A percentile compares a stretch with the other conserved stretches of the same genome.
phyloP scores from a whole-genome alignment of 495 filamentous ascomycete species.

The Echria macrotheca region DNA sequence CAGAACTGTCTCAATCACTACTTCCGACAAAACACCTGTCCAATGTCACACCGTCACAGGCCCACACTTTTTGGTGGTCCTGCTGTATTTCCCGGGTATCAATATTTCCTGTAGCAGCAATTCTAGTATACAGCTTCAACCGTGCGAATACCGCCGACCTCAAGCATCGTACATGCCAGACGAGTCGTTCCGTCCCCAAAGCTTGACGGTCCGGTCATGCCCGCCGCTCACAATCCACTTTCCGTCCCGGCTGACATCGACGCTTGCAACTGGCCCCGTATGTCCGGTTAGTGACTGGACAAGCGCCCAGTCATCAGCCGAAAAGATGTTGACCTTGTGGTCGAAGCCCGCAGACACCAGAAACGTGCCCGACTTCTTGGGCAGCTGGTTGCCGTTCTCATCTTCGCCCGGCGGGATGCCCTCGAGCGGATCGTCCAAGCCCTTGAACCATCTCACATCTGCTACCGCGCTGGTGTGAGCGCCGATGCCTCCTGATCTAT shows the following conservation, averaged over 20 bases:
- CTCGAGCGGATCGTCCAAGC: conserved; percentile 56
- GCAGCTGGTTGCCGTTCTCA: conserved; percentile 56
- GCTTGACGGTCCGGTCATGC: conserved; percentile 89
- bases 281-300: conserved; percentile 86
- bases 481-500: conserved; percentile 74
- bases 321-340: conserved; percentile 91
- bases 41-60: too few relatives aligned
- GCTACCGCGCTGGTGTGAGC: conserved; percentile 90
- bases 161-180: conserved; percentile 37
- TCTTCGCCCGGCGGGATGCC: conserved; percentile 54
- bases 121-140: too few relatives aligned
- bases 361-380: conserved; percentile 74
- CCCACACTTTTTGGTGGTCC: too few relatives aligned
- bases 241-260: conserved; percentile 77
- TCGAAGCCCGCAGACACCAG: conserved; percentile 90
- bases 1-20: too few relatives aligned
- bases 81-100: too few relatives aligned
- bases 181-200: conserved; percentile 87
- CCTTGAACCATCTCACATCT: conserved; percentile 92
- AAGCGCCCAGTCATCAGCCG: conserved; percentile 90
- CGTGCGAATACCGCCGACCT: too few relatives aligned
- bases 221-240: conserved; percentile 91
- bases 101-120: too few relatives aligned
- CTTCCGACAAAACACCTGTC: too few relatives aligned
- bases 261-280: conserved; percentile 82